Conservation (phyloP, 345 rosid genomes). For the Murraya koenigii region DNA sequence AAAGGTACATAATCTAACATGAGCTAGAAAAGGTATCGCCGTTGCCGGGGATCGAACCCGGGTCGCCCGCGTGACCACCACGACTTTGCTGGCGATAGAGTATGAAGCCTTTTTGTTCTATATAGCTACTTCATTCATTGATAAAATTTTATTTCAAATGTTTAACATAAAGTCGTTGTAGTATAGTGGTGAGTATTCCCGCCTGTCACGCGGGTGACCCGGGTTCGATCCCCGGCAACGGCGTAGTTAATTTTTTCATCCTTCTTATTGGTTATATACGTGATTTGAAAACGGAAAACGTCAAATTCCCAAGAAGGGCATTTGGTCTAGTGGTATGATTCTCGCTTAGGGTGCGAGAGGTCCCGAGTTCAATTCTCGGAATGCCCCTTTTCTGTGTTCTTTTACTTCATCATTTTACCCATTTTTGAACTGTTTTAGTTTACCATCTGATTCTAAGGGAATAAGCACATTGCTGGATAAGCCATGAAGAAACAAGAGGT, state of each 20-base stretch:
- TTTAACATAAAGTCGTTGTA: conserved; percentile 39
- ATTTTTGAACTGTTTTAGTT: no score
- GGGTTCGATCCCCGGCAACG: conserved; percentile 78
- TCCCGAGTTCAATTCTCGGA: conserved; percentile 38
- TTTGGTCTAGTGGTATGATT: conserved; percentile 93
- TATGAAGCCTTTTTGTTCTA: no score
- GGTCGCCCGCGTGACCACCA: conserved; percentile 55
- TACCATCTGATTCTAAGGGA: no score
- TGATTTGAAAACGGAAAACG: no score
- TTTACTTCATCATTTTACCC: no score
- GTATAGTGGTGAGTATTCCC: conserved; percentile 64
- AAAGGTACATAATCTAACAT: no score
- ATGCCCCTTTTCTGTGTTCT: not conserved
- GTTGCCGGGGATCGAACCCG: conserved; percentile 77
- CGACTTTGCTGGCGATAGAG: no score
- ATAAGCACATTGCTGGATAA: not conserved
- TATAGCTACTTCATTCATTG: no score
- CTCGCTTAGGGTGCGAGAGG: conserved; percentile 96
- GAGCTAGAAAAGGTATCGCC: conserved; percentile 24
- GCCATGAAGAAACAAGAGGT: not conserved
- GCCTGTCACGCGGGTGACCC: conserved; percentile 73
- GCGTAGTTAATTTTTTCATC: not conserved
- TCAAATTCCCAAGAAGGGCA: no score
- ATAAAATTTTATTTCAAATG: no score
- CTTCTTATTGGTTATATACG: no score